These are phyloP conservation scores for Metroxylon sagu DNA, from an alignment of 176 grass and related monocot genomes.

Conservation along the genomic window DNA sequence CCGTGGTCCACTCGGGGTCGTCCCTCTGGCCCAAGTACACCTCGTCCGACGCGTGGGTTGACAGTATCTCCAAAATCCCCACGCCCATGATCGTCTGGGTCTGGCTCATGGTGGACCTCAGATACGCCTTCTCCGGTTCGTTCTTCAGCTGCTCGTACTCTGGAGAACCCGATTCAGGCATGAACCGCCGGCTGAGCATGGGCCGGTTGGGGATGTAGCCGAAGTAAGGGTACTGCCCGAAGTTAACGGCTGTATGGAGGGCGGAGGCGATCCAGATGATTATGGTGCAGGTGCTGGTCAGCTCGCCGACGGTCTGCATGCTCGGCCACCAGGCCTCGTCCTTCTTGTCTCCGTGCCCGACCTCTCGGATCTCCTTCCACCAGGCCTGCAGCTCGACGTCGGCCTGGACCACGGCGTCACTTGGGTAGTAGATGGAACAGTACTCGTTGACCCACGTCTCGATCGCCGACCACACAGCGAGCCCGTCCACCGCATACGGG, in stretches of 20 bases:
- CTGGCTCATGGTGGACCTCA: neutral
- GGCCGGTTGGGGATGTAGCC: slow-evolving; percentile 13
- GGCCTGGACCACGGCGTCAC: neutral
- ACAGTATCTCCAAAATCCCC: neutral
- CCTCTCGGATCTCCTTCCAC: slow-evolving; percentile 11
- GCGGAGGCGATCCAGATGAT: slow-evolving; percentile 24
- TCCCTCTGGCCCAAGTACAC: neutral
- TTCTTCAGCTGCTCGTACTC: slow-evolving; percentile 12
- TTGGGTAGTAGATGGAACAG: slow-evolving; percentile 3
- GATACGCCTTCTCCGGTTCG: slow-evolving; percentile 4
- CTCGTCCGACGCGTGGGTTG: neutral
- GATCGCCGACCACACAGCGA: neutral
- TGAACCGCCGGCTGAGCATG: slow-evolving; percentile 9
- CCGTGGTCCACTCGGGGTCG: neutral
- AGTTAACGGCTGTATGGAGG: slow-evolving; percentile 21
- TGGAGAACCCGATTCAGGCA: neutral
- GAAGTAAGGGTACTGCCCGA: slow-evolving; percentile 22
- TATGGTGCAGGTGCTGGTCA: slow-evolving; percentile 3
- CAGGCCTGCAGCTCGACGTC: neutral
- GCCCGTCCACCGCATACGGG: neutral
- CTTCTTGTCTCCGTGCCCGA: slow-evolving; percentile 10
- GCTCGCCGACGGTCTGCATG: neutral
- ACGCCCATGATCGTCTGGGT: neutral
- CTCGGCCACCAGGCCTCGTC: slow-evolving; percentile 5
- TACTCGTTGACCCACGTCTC: neutral